Conservation (phyloP, 2,329 filamentous ascomycete species). For the Pochonia chlamydosporia region DNA sequence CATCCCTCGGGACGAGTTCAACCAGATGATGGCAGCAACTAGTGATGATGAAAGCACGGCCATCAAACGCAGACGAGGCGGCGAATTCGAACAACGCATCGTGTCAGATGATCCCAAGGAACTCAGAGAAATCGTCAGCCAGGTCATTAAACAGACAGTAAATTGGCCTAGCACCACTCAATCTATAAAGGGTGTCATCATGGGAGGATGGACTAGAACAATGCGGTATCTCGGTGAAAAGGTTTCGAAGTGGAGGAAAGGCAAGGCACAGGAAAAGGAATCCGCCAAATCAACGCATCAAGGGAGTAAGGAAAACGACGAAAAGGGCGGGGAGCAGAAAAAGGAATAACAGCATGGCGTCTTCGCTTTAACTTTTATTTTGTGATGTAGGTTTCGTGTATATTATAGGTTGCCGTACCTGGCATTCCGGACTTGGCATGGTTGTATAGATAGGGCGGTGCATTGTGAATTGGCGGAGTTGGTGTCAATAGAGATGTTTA, state of each 20-base stretch:
- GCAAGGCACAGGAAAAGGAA: constrained; percentile 22
- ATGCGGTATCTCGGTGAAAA: constrained; percentile 81
- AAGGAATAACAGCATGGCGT: not conserved
- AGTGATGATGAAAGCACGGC: constrained; percentile 59
- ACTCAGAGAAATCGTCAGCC: constrained; percentile 64
- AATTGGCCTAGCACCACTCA: constrained; percentile 88
- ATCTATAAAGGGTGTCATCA: constrained; percentile 77
- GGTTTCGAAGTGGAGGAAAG: constrained; percentile 56
- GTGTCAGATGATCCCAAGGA: constrained; percentile 61
- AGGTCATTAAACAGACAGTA: constrained; percentile 81
- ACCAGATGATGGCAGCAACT: constrained; percentile 73
- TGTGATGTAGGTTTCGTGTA: not conserved
- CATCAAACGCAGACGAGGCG: constrained; percentile 70
- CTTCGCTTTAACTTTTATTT: not conserved
- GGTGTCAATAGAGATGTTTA: not conserved
- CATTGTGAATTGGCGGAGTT: not conserved
- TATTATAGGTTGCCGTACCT: not conserved
- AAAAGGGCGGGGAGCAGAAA: not conserved
- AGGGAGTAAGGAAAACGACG: not conserved
- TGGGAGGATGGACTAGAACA: constrained; percentile 64
- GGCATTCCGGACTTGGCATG: not conserved
- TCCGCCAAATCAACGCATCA: constrained; percentile 11
- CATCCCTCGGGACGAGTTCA: constrained; percentile 79
- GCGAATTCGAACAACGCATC: constrained; percentile 81
- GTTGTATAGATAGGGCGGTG: not conserved